These are phyloP conservation scores for Phalaenopsis aphrodite DNA, from an alignment of 106 monocot genomes.

Conservation along the genomic window DNA sequence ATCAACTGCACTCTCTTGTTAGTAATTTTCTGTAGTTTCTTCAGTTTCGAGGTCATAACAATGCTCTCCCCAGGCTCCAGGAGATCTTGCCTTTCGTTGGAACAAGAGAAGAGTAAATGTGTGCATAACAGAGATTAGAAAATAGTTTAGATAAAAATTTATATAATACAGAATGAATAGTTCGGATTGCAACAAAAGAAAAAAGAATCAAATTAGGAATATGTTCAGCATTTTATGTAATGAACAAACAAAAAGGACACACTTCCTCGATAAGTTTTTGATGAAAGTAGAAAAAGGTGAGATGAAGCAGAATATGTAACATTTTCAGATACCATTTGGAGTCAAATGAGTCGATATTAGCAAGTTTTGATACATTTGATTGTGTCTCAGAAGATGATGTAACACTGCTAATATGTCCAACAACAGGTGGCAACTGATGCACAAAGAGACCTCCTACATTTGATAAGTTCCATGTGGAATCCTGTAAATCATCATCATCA, in stretches of 20 bases:
- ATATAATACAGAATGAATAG: neutral
- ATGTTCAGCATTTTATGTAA: neutral
- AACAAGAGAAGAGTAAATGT: neutral
- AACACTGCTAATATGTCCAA: constrained; percentile 25
- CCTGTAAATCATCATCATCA: constrained; percentile 42
- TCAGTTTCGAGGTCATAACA: constrained; percentile 86
- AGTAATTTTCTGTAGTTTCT: constrained; percentile 69
- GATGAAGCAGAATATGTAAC: neutral
- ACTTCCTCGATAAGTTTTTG: neutral
- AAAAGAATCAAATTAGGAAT: neutral
- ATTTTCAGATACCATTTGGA: constrained; percentile 67
- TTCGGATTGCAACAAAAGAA: neutral
- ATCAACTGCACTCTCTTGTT: constrained; percentile 94
- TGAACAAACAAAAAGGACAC: neutral
- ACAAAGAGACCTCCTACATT: constrained; percentile 37
- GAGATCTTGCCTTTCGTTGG: constrained; percentile 69
- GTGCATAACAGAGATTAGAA: neutral
- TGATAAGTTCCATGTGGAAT: constrained; percentile 54
- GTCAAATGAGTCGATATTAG: constrained; percentile 94
- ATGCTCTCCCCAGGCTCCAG: constrained; percentile 82
- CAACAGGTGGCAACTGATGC: constrained; percentile 24
- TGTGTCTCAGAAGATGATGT: constrained; percentile 63
- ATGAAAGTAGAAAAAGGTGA: neutral
- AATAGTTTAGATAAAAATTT: neutral
- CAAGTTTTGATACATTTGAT: constrained; percentile 55